Conservation (phyloP, 768 basidiomycete species). For the Amyloporia xantha region DNA sequence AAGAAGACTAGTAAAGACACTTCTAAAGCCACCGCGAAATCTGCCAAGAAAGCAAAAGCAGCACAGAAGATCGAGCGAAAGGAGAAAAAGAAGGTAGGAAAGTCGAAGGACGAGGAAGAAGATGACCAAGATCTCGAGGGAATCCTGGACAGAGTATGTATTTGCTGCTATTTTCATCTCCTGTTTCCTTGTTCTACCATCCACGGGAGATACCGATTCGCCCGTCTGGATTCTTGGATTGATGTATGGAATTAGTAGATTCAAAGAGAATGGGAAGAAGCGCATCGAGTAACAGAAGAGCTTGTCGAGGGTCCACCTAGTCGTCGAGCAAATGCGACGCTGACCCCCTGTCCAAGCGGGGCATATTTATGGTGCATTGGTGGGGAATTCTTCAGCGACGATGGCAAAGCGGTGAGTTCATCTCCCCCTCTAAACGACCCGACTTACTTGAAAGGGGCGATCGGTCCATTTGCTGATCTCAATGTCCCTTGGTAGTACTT, state of each 20-base stretch:
- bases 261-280: conserved; percentile 76
- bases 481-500: conserved; percentile 47
- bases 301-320: conserved; percentile 77
- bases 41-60: conserved; percentile 61
- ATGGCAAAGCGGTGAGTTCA: conserved; percentile 61
- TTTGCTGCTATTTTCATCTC: no score
- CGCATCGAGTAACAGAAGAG: conserved; percentile 82
- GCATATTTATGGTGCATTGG: conserved; percentile 82
- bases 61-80: conserved; percentile 65
- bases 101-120: conserved; percentile 49
- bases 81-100: conserved; percentile 52
- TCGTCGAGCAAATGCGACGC: conserved; percentile 74
- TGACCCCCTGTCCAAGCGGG: conserved; percentile 74
- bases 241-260: conserved; percentile 44
- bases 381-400: conserved; percentile 85
- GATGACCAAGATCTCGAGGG: conserved; percentile 77
- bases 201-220: background rate
- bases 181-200: no score
- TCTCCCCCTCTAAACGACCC: no score
- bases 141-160: conserved; percentile 72
- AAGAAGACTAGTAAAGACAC: conserved; percentile 38
- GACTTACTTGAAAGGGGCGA: no score
- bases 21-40: conserved; percentile 41
- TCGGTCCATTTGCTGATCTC: no score
- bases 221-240: no score